Evolutionary conservation across 2,329 filamentous ascomycete genomes (phyloP).

Genomic region (Penicillium sp.): DNA sequence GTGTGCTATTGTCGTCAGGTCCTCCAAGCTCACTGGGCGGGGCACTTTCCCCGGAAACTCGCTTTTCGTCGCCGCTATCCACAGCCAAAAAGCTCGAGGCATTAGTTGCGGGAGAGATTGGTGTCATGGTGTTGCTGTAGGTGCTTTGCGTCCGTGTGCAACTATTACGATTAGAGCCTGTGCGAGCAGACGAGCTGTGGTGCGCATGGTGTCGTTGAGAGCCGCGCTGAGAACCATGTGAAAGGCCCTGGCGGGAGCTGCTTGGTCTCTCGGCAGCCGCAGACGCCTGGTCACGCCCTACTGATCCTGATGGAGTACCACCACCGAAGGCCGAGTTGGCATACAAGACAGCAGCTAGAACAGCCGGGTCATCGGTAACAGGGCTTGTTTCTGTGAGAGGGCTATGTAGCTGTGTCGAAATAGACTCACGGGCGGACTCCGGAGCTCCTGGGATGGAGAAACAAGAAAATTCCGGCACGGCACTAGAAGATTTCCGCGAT

Average conservation of each 20-base stretch:
- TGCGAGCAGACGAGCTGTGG: conserved; percentile 35
- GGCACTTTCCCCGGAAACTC: conserved; percentile 26
- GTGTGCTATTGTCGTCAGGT: conserved; percentile 27
- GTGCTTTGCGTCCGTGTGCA: conserved; percentile 42
- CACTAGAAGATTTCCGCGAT: conserved; percentile 33
- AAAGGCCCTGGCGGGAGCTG: conserved; percentile 29
- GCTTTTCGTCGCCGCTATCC: conserved; percentile 42
- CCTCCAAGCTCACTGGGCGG: conserved; percentile 30
- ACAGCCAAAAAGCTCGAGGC: conserved; percentile 44
- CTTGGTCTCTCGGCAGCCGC: conserved; percentile 26
- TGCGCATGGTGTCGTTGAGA: conserved; percentile 31
- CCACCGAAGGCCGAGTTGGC: conserved; percentile 20
- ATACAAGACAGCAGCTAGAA: conserved; percentile 29
- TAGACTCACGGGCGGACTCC: conserved; percentile 13
- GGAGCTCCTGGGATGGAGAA: conserved; percentile 23
- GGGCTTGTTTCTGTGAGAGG: conserved; percentile 16
- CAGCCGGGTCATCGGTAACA: conserved; percentile 25
- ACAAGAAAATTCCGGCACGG: conserved; percentile 28
- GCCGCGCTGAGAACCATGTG: conserved; percentile 16
- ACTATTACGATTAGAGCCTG: conserved; percentile 36
- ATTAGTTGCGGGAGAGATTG: conserved; percentile 44
- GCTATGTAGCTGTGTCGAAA: conserved; percentile 15
- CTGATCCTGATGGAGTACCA: conserved; percentile 11
- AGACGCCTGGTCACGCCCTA: conserved; percentile 7
- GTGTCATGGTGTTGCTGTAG: conserved; percentile 43